Percentiles rank a stretch among this genome's conserved stretches.
These are phyloP conservation scores for cucumber (Cucumis sativus) DNA, from an alignment of 306 rosid genomes.

Conservation along the genomic window DNA sequence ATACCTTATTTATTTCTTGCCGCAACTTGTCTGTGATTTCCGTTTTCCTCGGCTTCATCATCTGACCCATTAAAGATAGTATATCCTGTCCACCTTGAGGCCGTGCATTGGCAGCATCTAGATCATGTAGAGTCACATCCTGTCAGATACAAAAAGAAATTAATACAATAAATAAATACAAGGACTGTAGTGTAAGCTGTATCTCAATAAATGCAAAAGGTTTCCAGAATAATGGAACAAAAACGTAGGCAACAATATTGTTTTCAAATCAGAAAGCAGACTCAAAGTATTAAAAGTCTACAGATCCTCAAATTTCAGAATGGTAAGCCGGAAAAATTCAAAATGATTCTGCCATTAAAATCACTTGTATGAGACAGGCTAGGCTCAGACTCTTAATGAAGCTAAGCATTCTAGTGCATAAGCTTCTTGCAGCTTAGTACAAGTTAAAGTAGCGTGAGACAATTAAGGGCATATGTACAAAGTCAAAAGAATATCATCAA, in stretches of 20 bases:
- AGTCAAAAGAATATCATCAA: not conserved
- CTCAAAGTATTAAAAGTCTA: not conserved
- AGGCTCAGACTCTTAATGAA: not conserved
- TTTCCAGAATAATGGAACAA: not conserved
- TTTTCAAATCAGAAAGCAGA: not conserved
- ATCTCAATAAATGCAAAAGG: not conserved
- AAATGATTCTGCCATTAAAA: not conserved
- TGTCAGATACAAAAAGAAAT: constrained; percentile 7
- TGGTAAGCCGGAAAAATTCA: not conserved
- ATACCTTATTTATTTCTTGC: constrained; percentile 10
- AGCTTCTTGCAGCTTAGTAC: not conserved
- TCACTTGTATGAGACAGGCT: not conserved
- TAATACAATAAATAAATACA: not conserved
- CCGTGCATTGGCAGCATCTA: constrained; percentile 27
- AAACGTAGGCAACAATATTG: not conserved
- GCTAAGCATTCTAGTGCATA: not conserved
- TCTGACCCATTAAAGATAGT: constrained; percentile 93
- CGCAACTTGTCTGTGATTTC: constrained; percentile 12
- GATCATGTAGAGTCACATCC: constrained; percentile 80
- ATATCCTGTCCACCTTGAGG: constrained; percentile 99
- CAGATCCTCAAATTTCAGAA: not conserved
- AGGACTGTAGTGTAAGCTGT: not conserved
- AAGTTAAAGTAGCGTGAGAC: not conserved
- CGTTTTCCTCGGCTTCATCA: constrained; percentile 97
- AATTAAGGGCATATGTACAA: not conserved